These are phyloP conservation scores for Apiospora aurea DNA, from an alignment of 2,329 filamentous ascomycete species.

Conservation along the genomic window DNA sequence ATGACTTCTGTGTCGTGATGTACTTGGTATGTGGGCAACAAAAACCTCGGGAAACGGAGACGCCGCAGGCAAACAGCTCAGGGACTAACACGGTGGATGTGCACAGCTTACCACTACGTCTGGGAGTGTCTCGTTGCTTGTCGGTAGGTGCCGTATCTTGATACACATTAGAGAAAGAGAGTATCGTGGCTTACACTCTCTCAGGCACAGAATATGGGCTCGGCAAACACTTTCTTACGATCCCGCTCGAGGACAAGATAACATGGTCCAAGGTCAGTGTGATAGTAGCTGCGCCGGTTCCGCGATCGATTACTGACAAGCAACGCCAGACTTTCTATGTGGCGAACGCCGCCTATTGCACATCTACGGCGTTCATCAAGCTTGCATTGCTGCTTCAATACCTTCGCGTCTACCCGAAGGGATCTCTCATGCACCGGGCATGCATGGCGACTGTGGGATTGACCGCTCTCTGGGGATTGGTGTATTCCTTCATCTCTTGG, in stretches of 20 bases:
- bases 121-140: constrained; percentile 34
- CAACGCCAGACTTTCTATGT: constrained; percentile 36
- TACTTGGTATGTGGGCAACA: constrained; percentile 33
- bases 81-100: constrained; percentile 25
- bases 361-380: constrained; percentile 38
- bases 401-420: constrained; percentile 37
- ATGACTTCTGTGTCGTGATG: constrained; percentile 37
- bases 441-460: constrained; percentile 36
- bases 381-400: constrained; percentile 39
- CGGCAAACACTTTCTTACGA: constrained; percentile 36
- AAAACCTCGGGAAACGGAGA: neutral
- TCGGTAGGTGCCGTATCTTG: constrained; percentile 23
- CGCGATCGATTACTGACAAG: neutral
- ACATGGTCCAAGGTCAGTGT: constrained; percentile 31
- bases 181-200: neutral
- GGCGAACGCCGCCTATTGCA: constrained; percentile 36
- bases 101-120: constrained; percentile 34
- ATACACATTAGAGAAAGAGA: neutral
- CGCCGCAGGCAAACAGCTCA: neutral
- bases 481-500: constrained; percentile 42
- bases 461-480: constrained; percentile 41
- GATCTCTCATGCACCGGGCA: constrained; percentile 31
- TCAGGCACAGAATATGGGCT: constrained; percentile 32
- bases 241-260: constrained; percentile 29
- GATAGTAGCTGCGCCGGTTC: neutral